Base-by-base conservation (phyloP, 495 filamentous ascomycete species). In the Penicillium nucicola region DNA sequence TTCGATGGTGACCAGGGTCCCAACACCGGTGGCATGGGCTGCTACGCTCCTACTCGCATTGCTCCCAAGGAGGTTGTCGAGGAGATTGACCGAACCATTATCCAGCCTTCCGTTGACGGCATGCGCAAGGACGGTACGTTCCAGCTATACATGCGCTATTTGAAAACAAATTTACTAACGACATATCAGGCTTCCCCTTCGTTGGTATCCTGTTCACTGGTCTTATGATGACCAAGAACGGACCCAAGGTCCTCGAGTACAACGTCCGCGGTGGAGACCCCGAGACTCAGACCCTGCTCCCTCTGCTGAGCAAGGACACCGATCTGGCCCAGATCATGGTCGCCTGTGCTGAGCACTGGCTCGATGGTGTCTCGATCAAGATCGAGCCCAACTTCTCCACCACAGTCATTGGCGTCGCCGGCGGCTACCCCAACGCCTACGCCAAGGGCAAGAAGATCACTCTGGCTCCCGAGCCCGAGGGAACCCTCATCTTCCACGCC, bases 21-120 rank as follows among this genome's bases (percentile, higher is more conserved):
- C 15, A 98, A 97, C 72, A 98, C 93, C 6, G 95, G 93, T 40
- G 95, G 93, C 12, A 97, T 98, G 93, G 93, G 93, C 48, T 95
- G 90, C 70, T 98, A 98, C 71, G 90, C 91, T 31, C 90, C 91
- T 14, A 95, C 91, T 0, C 84, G 81, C 48, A 87, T 97, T 59
- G 89, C 87, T 7, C 85, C 88, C 0, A 80, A 84, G 45, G 78
- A 82, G 25, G 74, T 92, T 13, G 72, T 96, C 18, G 85, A 84
- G 19, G 80, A 88, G 57, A 82, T 98, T 48, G 84, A 96, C 60
- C 77, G 79, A 40, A 89, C 84, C 25, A 87, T 97, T 43, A 78
- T 97, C 30, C 82, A 92, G 72, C 95, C 93, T 4, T 95, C 92
- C 2, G 81, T 98, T 55, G 82, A 91, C 52, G 90, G 89, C 42